Evolutionary conservation across 768 basidiomycete species (phyloP), one percentile per base, ranked within the genome.

Genomic region (Kwoniella dejecticola): DNA sequence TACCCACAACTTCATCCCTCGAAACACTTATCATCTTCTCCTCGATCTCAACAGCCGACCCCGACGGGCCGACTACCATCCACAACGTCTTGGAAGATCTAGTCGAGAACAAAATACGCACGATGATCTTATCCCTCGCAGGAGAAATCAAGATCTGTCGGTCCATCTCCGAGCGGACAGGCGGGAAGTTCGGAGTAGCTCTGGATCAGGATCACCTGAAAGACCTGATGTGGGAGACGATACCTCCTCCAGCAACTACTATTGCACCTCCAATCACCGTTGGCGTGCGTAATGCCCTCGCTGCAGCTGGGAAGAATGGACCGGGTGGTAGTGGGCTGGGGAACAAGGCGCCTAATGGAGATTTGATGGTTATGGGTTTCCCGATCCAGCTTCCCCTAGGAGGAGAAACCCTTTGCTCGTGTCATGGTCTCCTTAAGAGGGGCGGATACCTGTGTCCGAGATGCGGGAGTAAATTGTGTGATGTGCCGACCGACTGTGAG

Each of bases 301-400:
- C 81, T 2, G 75, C 82, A 3, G 83, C 83, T 0, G 81, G 81
- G 8, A 84, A 85, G 21, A 85, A 88, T 0, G 63, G 49, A 13
- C 63, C 58, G 2, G 21, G 53, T n/a, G 54, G 55, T 4, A 64
- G 47, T n/a, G 68, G n/a, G n/a, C n/a, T n/a, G n/a, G n/a, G 63
- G 3, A 67, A 63, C 47, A 63, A 70, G 29, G 59, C 77, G 0
- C 77, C 76, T 13, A 74, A 68, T 12, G 72, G 76, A 0, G 95
- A 98, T 80, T 82, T 99, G 53, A 96, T 99, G 89, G 89, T 96
- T 85, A 98, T 99, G 91, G 96, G 96, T 8, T 99, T 99, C 79
- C 96, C 96, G 1, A 91, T 89, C 15, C 87, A 93, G 17, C 82
- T 96, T 5, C 90, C 94, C 0, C 68, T 86, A 86, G 10, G 89